phyloP scores from a whole-genome alignment of 768 basidiomycete genomes.

The Pulveroboletus sp. region DNA sequence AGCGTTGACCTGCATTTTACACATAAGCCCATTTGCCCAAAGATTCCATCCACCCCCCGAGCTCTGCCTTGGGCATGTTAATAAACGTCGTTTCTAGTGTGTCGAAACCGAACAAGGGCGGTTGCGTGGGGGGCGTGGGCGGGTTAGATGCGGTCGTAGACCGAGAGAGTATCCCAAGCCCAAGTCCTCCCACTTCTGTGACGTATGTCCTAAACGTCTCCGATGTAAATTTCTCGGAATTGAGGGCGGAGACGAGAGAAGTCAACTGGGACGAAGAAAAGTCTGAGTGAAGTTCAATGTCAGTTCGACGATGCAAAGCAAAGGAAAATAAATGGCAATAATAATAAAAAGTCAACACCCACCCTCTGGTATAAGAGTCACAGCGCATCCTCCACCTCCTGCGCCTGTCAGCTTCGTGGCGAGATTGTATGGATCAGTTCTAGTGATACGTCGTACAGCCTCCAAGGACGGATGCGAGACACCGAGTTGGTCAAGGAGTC shows the following conservation, averaged over 20 bases:
- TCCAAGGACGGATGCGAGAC: slow-evolving; percentile 92
- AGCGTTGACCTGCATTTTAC: slow-evolving; percentile 13
- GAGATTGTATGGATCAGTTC: slow-evolving; percentile 57
- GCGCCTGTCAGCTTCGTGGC: slow-evolving; percentile 97
- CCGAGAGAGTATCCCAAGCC: slow-evolving; percentile 79
- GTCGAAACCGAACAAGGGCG: slow-evolving; percentile 5
- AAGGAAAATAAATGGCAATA: not conserved
- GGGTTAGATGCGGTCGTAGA: slow-evolving; percentile 24
- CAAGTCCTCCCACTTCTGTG: slow-evolving; percentile 90
- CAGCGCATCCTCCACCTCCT: slow-evolving; percentile 97
- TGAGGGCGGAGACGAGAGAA: slow-evolving; percentile 55
- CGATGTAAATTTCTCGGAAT: slow-evolving; percentile 30
- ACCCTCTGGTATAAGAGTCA: slow-evolving; percentile 94
- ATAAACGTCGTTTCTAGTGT: slow-evolving; percentile 22
- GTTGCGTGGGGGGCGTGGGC: slow-evolving; percentile 24
- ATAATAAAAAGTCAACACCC: slow-evolving; percentile 21
- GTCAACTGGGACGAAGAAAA: slow-evolving; percentile 58
- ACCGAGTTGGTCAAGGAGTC: slow-evolving; percentile 73
- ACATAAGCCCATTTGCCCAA: slow-evolving; percentile 39
- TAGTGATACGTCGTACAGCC: slow-evolving; percentile 67
- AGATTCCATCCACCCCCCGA: slow-evolving; percentile 34
- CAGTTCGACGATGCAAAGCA: not conserved
- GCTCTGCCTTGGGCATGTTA: slow-evolving; percentile 22
- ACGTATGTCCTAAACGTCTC: slow-evolving; percentile 52
- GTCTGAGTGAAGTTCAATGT: slow-evolving; percentile 40